Base-by-base conservation (phyloP, 164 flowering plant species). In the Magnolia officinalis region DNA sequence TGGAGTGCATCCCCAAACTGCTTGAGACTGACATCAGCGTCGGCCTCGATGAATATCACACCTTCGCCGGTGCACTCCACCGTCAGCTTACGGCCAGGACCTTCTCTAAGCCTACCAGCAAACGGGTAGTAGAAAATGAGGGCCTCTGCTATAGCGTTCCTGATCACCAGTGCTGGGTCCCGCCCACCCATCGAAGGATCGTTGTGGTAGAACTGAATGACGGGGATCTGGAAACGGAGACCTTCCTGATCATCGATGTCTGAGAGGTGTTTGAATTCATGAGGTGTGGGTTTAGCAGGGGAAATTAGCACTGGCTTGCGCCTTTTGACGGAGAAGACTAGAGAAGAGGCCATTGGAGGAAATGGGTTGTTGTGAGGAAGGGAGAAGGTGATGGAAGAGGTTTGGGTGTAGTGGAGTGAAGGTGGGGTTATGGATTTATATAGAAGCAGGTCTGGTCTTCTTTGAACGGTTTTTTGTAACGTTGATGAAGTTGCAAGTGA, bases 91-190 rank as follows among this genome's bases (percentile, higher is more conserved):
- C 82, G 49, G 1, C 70, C 64, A 6, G 50, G 63, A 6, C 79
- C 83, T 74, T 82, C 84, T 50, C 81, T 71, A 10, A 82, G 78
- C 80, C 84, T 76, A 8, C 83, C 83, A 2, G 83, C 83, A 24
- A 81, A 81, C 0, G 87, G 87, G 70, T 82, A 82, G 80, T 85
- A 85, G 29, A n/a, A 76, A 23, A 85, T 84, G 1, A 85, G 78
- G 7, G 85, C 70, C 58, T 80, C 63, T 0, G 83, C 75, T 0
- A 84, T 20, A 1, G 80, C 87, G 1, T 78, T 76, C 31, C 76
- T 76, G 2, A 84, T 75, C n/a, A 81, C 80, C 49, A 37, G 20
- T 1, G 69, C 82, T 4, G 85, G 87, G 73, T 83, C 84, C 26
- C 50, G 59, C 21, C 73, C 81, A 29, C 20, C 55, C 79, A 76